Evolutionary conservation across 352 stramenopile species (phyloP), one percentile per base, ranked within the genome.

Genomic region (Globisporangium recalcitrans): DNA sequence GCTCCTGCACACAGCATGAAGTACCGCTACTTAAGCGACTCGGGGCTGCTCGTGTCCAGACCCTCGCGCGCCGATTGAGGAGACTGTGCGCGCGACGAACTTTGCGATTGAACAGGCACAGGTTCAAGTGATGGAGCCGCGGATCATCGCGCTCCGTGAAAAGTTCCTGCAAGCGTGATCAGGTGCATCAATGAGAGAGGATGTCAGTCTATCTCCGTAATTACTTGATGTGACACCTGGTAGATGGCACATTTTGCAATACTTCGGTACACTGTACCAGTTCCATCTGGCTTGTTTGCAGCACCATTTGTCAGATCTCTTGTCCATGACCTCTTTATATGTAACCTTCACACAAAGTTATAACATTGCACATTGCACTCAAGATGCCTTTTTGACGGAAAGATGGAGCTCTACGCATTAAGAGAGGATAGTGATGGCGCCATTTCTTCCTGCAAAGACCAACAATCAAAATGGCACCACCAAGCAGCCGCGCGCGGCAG

Each of bases 1-100:
- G 38, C 38, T 44, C 6, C 38, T 5, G 21, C 38, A 14, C 38
- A 46, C 38, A 46, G 6, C 38, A 46, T 46, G 38, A 46, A 46
- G 16, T 46, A 77, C 21, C 65, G 68, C 11, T 73, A 66, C 54
- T 53, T 77, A 16, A 67, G 70, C 13, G 49, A 70, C 64, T 69
- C 67, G 0, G 70, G 69, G 9, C 57, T 81, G 9, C 69, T 83
- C 19, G 72, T 83, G n/a, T 83, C 75, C 16, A 62, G 77, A 86
- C 16, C 32, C 31, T 14, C 34, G 2, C 4, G 74, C 65, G 27
- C 70, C 70, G 22, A 76, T 74, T 42, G 68, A 75, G n/a, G 72
- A 83, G 58, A 75, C 24, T 2, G 61, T 80, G 74, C 66, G 77
- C 16, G 73, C 73, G 29, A 85, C 87, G 74, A 80, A 71, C 36